Base-by-base conservation (phyloP, 2,329 filamentous ascomycete species). In the Mycocentrospora acerina region DNA sequence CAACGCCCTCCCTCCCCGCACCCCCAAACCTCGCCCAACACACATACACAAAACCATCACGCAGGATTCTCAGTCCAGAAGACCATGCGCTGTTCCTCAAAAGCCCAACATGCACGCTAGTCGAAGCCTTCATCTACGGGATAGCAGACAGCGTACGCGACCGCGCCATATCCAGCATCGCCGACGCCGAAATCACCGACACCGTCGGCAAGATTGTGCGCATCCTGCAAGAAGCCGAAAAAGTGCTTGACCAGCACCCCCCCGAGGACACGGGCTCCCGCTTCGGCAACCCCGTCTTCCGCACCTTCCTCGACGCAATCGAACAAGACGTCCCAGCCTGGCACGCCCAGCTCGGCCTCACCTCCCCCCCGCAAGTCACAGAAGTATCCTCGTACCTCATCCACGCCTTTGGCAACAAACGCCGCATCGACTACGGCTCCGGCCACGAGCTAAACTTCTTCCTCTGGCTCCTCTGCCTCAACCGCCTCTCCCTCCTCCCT, bases 381-480 rank as follows among this genome's bases (percentile, higher is more conserved):
- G 93, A 98, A 64, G 73, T 86, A 4, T 84, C 85, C 1, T 81
- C 83, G 19, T 98, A 98, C 68, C 77, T 98, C 24, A 71, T 79
- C 48, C 80, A 95, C 59, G 85, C 87, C 0, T 90, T 97, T 51
- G 93, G 93, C 30, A 95, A 95, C 62, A 80, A 84, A 29, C 80
- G 80, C 7, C 51, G 62, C 16, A 93, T 98, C 59, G 93, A 98
- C 71, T 98, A 98, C 66, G 93, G 93, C 34, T 96, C 90, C 1
- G 93, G 93, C 2, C 93, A 98, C 67, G 93, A 98, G 71, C 79
- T 98, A 46, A 97, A 98, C 73, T 97, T 98, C 70, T 77, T 91
- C 67, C 85, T 95, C 62, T 98, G 91, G 90, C 79, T 97, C 24
- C 79, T 98, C n/a, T 95, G 89, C 61, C 82, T 98, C 1, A 88